phyloP scores from a whole-genome alignment of 305 asterid species.

The Plantago lanceolata region DNA sequence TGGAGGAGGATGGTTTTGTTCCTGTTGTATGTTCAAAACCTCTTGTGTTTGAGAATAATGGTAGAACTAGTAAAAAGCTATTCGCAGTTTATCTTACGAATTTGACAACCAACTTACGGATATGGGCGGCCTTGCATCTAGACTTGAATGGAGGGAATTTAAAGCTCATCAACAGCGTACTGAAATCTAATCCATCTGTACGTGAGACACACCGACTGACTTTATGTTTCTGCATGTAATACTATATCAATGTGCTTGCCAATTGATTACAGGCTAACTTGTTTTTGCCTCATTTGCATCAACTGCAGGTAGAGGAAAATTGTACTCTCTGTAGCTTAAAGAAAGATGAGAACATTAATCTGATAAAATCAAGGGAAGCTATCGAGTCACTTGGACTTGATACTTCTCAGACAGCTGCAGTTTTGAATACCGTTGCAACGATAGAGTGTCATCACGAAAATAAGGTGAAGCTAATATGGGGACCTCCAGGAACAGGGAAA shows the following conservation, averaged over 20 bases:
- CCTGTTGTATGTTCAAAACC: conserved; percentile 27
- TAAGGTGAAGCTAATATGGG: conserved; percentile 52
- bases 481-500: conserved; percentile 69
- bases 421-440: conserved; percentile 31
- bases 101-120: conserved; percentile 38
- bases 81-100: conserved; percentile 37
- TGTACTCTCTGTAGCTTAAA: conserved; percentile 29
- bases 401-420: conserved; percentile 43
- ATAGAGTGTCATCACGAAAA: conserved; percentile 36
- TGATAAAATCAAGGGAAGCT: conserved; percentile 15
- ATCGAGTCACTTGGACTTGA: conserved; percentile 28
- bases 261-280: background rate
- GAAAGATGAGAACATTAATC: background rate
- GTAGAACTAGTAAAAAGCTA: conserved; percentile 10
- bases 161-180: conserved; percentile 29
- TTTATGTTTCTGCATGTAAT: background rate
- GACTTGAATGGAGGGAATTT: conserved; percentile 14
- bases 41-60: conserved; percentile 14
- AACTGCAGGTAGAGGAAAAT: conserved; percentile 27
- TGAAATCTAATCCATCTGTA: conserved; percentile 26
- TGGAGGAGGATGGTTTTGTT: background rate
- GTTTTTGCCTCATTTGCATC: background rate
- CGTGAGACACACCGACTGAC: background rate
- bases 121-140: conserved; percentile 37
- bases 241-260: background rate